These are phyloP conservation scores for Penicillium brasilianum DNA, from an alignment of 2,329 filamentous ascomycete species.

Conservation along the genomic window DNA sequence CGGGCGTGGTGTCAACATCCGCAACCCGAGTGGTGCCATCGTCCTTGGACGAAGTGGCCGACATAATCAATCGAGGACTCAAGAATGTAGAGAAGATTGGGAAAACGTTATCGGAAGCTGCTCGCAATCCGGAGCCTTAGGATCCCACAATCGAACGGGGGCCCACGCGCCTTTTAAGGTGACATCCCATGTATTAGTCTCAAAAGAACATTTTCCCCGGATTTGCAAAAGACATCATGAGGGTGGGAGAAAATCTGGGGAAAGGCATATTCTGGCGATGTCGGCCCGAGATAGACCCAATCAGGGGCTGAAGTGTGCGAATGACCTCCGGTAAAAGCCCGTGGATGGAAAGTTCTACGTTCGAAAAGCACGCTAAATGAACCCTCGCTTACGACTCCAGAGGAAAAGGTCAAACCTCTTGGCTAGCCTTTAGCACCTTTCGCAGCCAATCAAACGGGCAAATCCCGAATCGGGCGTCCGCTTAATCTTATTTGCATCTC, in stretches of 20 bases:
- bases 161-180: constrained; percentile 1
- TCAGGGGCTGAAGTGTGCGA: constrained; percentile 8
- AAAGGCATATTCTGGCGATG: neutral
- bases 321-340: neutral
- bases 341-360: neutral
- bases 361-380: neutral
- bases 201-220: neutral
- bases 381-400: neutral
- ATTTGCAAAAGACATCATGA: neutral
- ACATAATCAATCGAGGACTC: neutral
- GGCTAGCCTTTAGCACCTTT: neutral
- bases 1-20: neutral
- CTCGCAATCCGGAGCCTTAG: neutral
- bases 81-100: neutral
- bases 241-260: constrained; percentile 4
- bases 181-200: neutral
- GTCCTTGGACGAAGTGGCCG: constrained; percentile 1
- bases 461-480: neutral
- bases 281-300: constrained; percentile 28
- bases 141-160: neutral
- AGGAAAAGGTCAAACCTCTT: neutral
- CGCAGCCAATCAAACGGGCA: constrained; percentile 3
- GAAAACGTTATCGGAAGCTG: neutral
- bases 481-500: constrained; percentile 1
- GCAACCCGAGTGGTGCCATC: neutral